Evolutionary conservation across 2,329 filamentous ascomycete genomes (phyloP).

Genomic region (Cladosporium velox): DNA sequence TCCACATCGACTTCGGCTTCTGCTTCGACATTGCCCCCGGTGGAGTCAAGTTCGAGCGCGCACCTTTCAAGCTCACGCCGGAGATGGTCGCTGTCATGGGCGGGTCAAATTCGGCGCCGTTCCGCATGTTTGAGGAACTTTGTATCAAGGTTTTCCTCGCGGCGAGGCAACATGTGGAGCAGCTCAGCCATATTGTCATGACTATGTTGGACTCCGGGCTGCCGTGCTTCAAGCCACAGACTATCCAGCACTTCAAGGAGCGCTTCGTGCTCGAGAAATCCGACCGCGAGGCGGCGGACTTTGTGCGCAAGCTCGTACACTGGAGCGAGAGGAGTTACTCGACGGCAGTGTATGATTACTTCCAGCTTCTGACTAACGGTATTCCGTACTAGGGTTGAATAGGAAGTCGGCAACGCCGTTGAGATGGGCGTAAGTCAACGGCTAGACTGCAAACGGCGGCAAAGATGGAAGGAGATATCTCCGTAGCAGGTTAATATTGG

Average conservation of each 20-base stretch:
- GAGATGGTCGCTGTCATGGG: conserved; percentile 99
- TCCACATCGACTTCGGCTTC: conserved; percentile 99
- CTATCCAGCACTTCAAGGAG: conserved; percentile 86
- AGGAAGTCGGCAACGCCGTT: background rate
- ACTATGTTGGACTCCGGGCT: conserved; percentile 96
- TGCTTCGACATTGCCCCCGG: conserved; percentile 98
- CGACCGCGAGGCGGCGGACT: conserved; percentile 91
- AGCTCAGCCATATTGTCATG: conserved; percentile 84
- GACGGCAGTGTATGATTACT: conserved; percentile 95
- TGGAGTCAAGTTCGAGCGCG: conserved; percentile 95
- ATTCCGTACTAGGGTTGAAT: conserved; percentile 75
- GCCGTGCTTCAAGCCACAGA: conserved; percentile 97
- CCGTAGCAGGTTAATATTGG: background rate
- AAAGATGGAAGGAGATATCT: background rate
- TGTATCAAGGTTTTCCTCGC: conserved; percentile 95
- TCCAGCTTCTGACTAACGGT: conserved; percentile 94
- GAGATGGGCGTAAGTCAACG: background rate
- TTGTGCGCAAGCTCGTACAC: conserved; percentile 84
- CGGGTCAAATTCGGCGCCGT: conserved; percentile 77
- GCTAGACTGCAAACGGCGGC: background rate
- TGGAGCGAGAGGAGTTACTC: conserved; percentile 89
- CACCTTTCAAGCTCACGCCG: conserved; percentile 94
- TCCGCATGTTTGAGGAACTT: conserved; percentile 94
- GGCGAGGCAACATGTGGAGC: conserved; percentile 79
- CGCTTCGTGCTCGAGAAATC: conserved; percentile 89